Percentiles rank a stretch among this genome's conserved stretches.
These are phyloP conservation scores for Candida orba DNA, from an alignment of 805 yeast genomes.

Conservation along the genomic window DNA sequence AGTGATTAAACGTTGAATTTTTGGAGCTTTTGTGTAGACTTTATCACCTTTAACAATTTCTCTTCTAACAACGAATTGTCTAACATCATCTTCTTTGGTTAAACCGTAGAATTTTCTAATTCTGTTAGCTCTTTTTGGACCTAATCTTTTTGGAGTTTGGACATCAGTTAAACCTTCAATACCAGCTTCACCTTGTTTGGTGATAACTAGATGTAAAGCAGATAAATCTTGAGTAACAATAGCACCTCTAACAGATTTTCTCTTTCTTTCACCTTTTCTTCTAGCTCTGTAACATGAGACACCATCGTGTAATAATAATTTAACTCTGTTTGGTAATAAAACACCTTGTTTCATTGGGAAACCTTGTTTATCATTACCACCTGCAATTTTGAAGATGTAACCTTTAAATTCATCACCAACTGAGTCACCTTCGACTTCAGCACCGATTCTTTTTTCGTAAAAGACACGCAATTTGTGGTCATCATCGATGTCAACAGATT, in stretches of 20 bases:
- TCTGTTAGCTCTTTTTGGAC: conserved; percentile 99
- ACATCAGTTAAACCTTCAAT: conserved; percentile 93
- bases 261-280: conserved; percentile 99
- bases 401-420: conserved; percentile 99
- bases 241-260: conserved; percentile 99
- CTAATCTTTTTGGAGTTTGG: conserved; percentile 97
- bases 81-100: conserved; percentile 63
- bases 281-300: conserved; percentile 99
- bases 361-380: conserved; percentile 99
- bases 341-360: conserved; percentile 99
- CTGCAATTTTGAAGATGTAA: conserved; percentile 96
- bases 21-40: conserved; percentile 99
- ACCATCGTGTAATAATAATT: conserved; percentile 84
- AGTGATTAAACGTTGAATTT: conserved; percentile 98
- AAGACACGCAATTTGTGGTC: conserved; percentile 97
- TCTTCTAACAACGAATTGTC: conserved; percentile 93
- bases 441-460: conserved; percentile 99
- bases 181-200: conserved; percentile 96
- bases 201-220: conserved; percentile 85
- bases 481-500: conserved; percentile 95
- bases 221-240: conserved; percentile 95
- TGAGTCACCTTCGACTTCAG: conserved; percentile 98
- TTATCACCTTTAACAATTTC: conserved; percentile 97
- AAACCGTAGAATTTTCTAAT: conserved; percentile 99
- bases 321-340: conserved; percentile 98